A percentile compares a stretch with the other conserved stretches of the same genome.
phyloP scores from a whole-genome alignment of 139 green algal species.

The Picochlorum sp. region DNA sequence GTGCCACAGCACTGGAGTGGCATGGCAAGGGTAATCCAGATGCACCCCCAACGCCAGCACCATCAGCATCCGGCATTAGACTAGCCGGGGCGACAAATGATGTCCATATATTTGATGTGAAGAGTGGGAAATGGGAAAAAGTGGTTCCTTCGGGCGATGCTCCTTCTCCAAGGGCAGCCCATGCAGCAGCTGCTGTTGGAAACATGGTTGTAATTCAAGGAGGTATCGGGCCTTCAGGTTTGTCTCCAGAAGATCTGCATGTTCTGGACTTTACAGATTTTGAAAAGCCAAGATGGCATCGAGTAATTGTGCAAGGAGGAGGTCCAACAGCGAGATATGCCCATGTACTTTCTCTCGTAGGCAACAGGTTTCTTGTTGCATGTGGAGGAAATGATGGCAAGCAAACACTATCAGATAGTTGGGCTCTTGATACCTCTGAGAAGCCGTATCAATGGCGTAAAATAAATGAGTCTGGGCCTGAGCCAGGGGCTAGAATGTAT shows the following conservation, averaged over 20 bases:
- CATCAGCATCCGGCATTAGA: constrained; percentile 45
- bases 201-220: constrained; percentile 98
- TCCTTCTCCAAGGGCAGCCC: constrained; percentile 84
- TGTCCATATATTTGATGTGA: constrained; percentile 87
- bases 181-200: constrained; percentile 93
- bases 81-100: constrained; percentile 86
- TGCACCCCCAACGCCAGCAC: constrained; percentile 12
- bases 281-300: constrained; percentile 85
- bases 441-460: constrained; percentile 97
- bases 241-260: constrained; percentile 93
- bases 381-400: constrained; percentile 97
- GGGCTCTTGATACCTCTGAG: constrained; percentile 94
- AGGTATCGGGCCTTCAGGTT: constrained; percentile 83
- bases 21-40: constrained; percentile 10
- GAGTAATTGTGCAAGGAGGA: constrained; percentile 87
- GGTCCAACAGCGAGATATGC: constrained; percentile 91
- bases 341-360: constrained; percentile 90
- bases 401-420: constrained; percentile 77
- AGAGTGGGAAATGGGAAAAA: constrained; percentile 71
- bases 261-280: constrained; percentile 95
- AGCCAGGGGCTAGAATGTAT: constrained; percentile 88
- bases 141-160: constrained; percentile 70
- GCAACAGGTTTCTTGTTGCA: constrained; percentile 92
- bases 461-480: constrained; percentile 72
- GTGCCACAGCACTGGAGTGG: constrained; percentile 84